Conservation (phyloP, 805 yeast genomes). For the Zygosaccharomyces siamensis region DNA sequence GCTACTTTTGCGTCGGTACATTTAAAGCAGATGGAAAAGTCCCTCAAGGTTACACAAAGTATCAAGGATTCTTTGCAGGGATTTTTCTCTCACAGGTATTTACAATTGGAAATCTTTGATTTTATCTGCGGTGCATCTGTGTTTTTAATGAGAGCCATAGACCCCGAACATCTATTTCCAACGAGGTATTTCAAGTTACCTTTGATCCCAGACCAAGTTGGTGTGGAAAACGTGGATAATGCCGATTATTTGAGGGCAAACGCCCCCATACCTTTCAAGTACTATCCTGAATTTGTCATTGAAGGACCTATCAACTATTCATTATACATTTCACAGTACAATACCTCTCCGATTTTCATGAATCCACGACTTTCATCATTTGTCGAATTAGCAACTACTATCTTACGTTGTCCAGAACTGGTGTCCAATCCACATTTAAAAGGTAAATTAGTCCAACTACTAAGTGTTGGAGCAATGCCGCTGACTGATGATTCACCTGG, state of each 20-base stretch:
- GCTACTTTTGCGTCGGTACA: slow-evolving; percentile 38
- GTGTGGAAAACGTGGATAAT: slow-evolving; percentile 67
- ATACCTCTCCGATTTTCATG: slow-evolving; percentile 51
- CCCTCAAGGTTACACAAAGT: slow-evolving; percentile 38
- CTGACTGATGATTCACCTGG: slow-evolving; percentile 59
- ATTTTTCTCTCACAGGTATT: slow-evolving; percentile 49
- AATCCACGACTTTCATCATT: slow-evolving; percentile 51
- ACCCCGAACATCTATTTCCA: slow-evolving; percentile 67
- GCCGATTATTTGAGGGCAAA: slow-evolving; percentile 61
- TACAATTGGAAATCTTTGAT: slow-evolving; percentile 68
- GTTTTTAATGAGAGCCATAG: slow-evolving; percentile 66
- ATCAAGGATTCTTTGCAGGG: slow-evolving; percentile 57
- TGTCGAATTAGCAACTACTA: slow-evolving; percentile 66
- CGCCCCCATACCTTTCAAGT: slow-evolving; percentile 73
- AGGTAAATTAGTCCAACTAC: slow-evolving; percentile 71
- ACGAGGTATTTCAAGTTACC: slow-evolving; percentile 47
- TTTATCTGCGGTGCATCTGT: slow-evolving; percentile 71
- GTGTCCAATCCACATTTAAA: slow-evolving; percentile 92
- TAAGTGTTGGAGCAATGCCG: slow-evolving; percentile 69
- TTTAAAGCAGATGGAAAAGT: slow-evolving; percentile 47
- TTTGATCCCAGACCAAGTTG: slow-evolving; percentile 52
- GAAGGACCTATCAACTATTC: slow-evolving; percentile 78
- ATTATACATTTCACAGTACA: slow-evolving; percentile 52
- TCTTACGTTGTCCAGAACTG: slow-evolving; percentile 78
- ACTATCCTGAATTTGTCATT: slow-evolving; percentile 76